phyloP scores from a whole-genome alignment of 805 yeast species.

The Brettanomyces anomalus region DNA sequence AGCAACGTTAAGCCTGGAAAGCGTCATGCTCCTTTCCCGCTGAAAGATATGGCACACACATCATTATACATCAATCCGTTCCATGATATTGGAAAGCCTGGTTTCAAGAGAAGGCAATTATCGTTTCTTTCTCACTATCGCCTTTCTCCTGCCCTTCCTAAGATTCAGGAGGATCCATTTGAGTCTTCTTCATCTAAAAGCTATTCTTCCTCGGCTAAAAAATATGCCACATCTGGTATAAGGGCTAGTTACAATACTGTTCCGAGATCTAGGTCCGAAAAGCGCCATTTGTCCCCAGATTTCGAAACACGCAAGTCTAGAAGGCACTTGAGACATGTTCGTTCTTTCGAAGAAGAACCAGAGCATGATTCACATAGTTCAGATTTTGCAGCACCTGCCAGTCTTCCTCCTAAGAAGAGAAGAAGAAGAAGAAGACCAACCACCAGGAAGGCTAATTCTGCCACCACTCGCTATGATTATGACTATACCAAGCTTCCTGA shows the following conservation, averaged over 20 bases:
- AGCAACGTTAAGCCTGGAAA: constrained; percentile 1
- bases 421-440: constrained; percentile 22
- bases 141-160: constrained; percentile 9
- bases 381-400: constrained; percentile 11
- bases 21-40: constrained; percentile 30
- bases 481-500: constrained; percentile 73
- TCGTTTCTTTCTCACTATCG: constrained; percentile 46
- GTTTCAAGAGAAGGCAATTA: constrained; percentile 40
- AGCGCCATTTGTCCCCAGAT: constrained; percentile 23
- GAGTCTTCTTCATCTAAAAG: background rate
- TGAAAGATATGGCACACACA: constrained; percentile 34
- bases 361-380: constrained; percentile 15
- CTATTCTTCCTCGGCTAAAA: background rate
- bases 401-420: constrained; percentile 13
- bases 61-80: constrained; percentile 46
- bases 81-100: constrained; percentile 31
- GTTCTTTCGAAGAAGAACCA: constrained; percentile 14
- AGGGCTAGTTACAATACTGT: constrained; percentile 19
- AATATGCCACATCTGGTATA: constrained; percentile 6
- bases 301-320: constrained; percentile 53
- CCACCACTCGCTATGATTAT: constrained; percentile 40
- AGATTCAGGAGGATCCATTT: background rate
- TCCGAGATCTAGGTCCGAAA: constrained; percentile 19
- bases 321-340: constrained; percentile 36
- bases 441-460: constrained; percentile 18